These are phyloP conservation scores for Anacardium occidentale DNA, from an alignment of 345 rosid species.

Conservation along the genomic window DNA sequence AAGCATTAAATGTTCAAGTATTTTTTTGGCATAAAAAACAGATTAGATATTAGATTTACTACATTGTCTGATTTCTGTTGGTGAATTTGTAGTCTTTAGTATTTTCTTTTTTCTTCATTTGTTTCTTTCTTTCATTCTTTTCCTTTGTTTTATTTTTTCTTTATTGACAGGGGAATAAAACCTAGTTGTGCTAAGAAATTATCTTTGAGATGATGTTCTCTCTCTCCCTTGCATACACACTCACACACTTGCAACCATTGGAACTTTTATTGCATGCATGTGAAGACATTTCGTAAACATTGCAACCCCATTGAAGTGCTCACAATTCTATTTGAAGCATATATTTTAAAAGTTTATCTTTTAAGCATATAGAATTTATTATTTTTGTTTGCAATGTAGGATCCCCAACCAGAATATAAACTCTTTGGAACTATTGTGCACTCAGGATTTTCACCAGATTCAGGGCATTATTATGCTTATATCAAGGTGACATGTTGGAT, in stretches of 20 bases:
- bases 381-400: constrained; percentile 46
- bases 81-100: no score
- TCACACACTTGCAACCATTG: background rate
- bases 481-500: constrained; percentile 55
- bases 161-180: no score
- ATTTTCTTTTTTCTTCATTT: no score
- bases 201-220: no score
- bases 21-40: background rate
- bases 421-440: constrained; percentile 98
- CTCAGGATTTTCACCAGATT: constrained; percentile 83
- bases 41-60: background rate
- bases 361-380: constrained; percentile 5
- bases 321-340: background rate
- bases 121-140: no score
- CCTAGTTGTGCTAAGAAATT: no score
- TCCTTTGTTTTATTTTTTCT: no score
- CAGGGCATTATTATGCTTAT: constrained; percentile 97
- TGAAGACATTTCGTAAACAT: background rate
- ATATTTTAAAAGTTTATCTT: background rate
- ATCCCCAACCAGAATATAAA: constrained; percentile 76
- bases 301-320: background rate
- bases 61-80: no score
- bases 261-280: background rate
- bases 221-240: background rate
- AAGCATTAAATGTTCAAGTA: background rate